Evolutionary conservation across 768 basidiomycete genomes (phyloP).

Genomic region (Phallus indusiatus): DNA sequence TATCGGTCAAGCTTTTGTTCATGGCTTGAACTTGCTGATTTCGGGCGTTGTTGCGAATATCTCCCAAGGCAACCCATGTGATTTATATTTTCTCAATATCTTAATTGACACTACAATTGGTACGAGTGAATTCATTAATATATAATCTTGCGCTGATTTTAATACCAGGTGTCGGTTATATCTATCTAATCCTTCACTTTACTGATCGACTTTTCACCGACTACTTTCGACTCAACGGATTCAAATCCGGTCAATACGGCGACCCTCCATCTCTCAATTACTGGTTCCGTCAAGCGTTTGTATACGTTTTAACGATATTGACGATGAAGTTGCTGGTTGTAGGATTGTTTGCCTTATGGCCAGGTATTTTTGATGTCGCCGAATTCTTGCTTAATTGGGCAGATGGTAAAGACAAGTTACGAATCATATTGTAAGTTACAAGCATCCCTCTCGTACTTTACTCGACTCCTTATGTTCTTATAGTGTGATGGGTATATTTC

Average conservation of each 20-base stretch:
- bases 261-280: conserved; percentile 62
- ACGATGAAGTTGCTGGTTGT: conserved; percentile 92
- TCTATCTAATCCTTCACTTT: conserved; percentile 63
- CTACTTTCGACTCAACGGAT: conserved; percentile 58
- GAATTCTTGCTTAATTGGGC: conserved; percentile 83
- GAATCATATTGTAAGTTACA: conserved; percentile 72
- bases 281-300: conserved; percentile 69
- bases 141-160: neutral
- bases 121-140: conserved; percentile 26
- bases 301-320: conserved; percentile 74
- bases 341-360: conserved; percentile 58
- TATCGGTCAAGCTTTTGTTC: conserved; percentile 75
- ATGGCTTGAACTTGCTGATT: conserved; percentile 68
- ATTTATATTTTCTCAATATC: conserved; percentile 88
- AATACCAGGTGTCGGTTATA: conserved; percentile 63
- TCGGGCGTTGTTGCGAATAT: conserved; percentile 67
- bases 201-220: conserved; percentile 58
- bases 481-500: conserved; percentile 88
- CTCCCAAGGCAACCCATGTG: conserved; percentile 75
- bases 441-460: neutral
- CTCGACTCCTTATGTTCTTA: neutral
- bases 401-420: conserved; percentile 50
- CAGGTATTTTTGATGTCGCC: conserved; percentile 64
- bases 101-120: conserved; percentile 88
- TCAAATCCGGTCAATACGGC: conserved; percentile 85